phyloP scores from a whole-genome alignment of 2,329 filamentous ascomycete species.

The Huntiella moniliformis region DNA sequence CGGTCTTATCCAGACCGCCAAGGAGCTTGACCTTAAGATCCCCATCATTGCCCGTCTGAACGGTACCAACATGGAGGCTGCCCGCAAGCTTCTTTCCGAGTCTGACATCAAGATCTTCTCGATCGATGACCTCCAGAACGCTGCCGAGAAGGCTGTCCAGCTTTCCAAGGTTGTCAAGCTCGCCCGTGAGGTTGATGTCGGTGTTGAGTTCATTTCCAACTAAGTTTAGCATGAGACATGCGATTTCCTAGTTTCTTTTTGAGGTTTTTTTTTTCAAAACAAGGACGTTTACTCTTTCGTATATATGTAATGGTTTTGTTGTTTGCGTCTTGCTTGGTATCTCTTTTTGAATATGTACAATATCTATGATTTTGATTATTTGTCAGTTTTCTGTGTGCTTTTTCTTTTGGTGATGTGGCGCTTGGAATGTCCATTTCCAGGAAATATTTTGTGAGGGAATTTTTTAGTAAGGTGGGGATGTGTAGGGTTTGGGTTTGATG shows the following conservation, averaged over 20 bases:
- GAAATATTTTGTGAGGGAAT: neutral
- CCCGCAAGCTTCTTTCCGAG: conserved; percentile 85
- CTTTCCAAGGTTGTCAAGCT: conserved; percentile 99
- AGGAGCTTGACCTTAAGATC: conserved; percentile 87
- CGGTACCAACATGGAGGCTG: conserved; percentile 94
- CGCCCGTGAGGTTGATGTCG: conserved; percentile 92
- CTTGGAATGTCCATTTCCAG: neutral
- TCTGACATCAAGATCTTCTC: conserved; percentile 99
- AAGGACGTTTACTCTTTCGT: neutral
- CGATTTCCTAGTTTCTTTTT: too few species aligned
- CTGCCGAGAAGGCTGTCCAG: conserved; percentile 95
- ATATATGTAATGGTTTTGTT: conserved; percentile 6
- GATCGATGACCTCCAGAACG: conserved; percentile 92
- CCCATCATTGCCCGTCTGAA: conserved; percentile 95
- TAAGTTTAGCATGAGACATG: too few species aligned
- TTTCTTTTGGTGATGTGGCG: conserved; percentile 3
- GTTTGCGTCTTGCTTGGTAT: conserved; percentile 3
- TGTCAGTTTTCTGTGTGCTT: neutral
- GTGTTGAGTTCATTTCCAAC: conserved; percentile 87
- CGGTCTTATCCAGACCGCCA: conserved; percentile 85
- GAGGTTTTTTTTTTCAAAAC: conserved; percentile 1
- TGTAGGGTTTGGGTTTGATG: neutral
- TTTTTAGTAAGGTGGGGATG: neutral
- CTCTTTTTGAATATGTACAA: conserved; percentile 6
- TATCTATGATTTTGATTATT: conserved; percentile 7